Conservation (phyloP, 2,329 filamentous ascomycete genomes). For the Penicillium sp. region DNA sequence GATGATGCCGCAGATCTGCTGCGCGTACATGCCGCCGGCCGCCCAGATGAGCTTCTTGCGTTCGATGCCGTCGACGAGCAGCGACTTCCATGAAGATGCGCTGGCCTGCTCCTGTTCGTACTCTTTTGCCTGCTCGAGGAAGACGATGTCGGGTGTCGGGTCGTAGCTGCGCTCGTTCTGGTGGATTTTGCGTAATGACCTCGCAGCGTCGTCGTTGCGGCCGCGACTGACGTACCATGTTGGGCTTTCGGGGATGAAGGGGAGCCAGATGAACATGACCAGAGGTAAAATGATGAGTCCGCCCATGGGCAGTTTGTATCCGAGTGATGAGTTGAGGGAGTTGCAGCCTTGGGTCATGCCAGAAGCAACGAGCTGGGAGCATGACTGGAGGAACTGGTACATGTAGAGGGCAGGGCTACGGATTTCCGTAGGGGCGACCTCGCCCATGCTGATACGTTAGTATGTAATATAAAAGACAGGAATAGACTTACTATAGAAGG, state of each 20-base stretch:
- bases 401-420: not conserved
- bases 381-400: conserved; percentile 1
- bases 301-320: not conserved
- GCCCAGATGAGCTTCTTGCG: conserved; percentile 3
- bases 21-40: conserved; percentile 6
- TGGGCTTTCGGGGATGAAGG: conserved; percentile 8
- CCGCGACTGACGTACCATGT: conserved; percentile 2
- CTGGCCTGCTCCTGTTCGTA: conserved; percentile 1
- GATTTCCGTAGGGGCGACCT: not conserved
- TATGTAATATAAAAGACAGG: not conserved
- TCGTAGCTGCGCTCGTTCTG: not conserved
- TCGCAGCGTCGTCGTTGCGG: not conserved
- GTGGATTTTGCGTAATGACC: conserved; percentile 5
- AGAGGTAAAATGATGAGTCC: not conserved
- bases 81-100: conserved; percentile 1
- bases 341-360: not conserved
- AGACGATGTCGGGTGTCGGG: not conserved
- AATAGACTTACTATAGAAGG: not conserved
- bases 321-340: not conserved
- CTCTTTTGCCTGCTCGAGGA: not conserved
- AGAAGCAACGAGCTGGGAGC: not conserved
- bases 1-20: conserved; percentile 4
- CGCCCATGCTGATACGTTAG: not conserved
- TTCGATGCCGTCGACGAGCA: conserved; percentile 1
- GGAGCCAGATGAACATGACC: conserved; percentile 1